Evolutionary conservation across 1,284 basidiomycete species (phyloP), one percentile per base, ranked within the genome.

Genomic region (Ganoderma resinaceum): DNA sequence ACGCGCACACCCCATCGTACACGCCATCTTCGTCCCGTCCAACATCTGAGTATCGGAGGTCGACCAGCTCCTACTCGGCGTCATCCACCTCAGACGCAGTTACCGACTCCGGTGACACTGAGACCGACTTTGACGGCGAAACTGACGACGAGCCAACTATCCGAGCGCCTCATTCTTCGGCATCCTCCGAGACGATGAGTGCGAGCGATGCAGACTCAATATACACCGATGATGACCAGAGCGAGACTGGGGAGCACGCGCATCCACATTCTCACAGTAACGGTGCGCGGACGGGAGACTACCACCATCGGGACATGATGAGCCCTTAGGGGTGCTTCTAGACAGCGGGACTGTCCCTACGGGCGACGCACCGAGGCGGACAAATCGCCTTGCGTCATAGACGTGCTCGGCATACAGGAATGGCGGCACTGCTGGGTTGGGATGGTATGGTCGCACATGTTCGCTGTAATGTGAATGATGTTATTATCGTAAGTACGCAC

Each of bases 121-220:
- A 87, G 72, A 84, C 83, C 78, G 79, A 83, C 75, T 84, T 86
- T 62, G 87, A 84, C 38, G 83, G 85, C 72, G 87, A 86, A 63
- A 91, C 90, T 43, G 91, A 93, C 69, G 91, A 93, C 68, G 91
- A 93, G 78, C 91, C 91, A 33, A 93, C 91, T 26, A 91, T 93
- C 65, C 84, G 90, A 35, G 86, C 87, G 7, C 72, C 78, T n/a
- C 77, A 81, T 59, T 82, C 82, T 9, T 79, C 78, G 38, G 77
- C 76, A 16, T 78, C 77, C 7, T 81, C 80, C 59, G 80, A 81
- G 72, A 81, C 81, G 46, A 80, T 78, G 74, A 82, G 80, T 65
- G 74, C 78, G 20, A 78, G 76, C 71, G 75, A 78, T 68, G 70
- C 75, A 1, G 78, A 78, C 64, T 77, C 76, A 11, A 72, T 75